Conservation (phyloP, 768 basidiomycete species). For the Lactarius indigo region DNA sequence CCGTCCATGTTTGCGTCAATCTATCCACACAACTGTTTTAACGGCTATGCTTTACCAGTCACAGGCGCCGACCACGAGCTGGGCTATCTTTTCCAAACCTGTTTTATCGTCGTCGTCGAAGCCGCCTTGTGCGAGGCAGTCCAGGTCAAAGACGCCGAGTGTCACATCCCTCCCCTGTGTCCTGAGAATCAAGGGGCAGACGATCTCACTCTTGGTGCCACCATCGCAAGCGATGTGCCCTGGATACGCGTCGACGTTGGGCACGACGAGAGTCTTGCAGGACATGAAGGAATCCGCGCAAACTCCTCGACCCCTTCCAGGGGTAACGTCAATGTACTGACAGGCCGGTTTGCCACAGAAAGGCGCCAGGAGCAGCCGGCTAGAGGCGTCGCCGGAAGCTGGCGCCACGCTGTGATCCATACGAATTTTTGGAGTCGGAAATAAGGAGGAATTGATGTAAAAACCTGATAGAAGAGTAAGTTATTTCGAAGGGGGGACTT, state of each 20-base stretch:
- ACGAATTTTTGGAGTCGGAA: conserved; percentile 45
- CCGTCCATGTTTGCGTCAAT: conserved; percentile 9
- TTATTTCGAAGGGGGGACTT: conserved; percentile 20
- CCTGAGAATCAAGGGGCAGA: conserved; percentile 62
- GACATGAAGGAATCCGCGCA: conserved; percentile 76
- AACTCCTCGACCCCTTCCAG: conserved; percentile 63
- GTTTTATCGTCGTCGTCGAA: conserved; percentile 42
- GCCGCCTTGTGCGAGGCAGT: conserved; percentile 38
- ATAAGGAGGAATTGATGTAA: conserved; percentile 67
- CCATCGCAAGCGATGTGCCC: conserved; percentile 96
- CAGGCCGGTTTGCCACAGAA: conserved; percentile 93
- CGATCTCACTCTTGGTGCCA: conserved; percentile 87
- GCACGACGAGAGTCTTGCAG: conserved; percentile 58
- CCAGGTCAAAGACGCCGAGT: conserved; percentile 45
- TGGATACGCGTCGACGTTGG: conserved; percentile 75
- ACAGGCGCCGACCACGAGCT: conserved; percentile 31
- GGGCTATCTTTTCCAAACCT: conserved; percentile 41
- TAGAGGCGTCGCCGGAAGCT: conserved; percentile 7
- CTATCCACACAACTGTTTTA: conserved; percentile 4
- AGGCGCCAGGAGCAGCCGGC: conserved; percentile 65
- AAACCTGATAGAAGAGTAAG: conserved; percentile 56
- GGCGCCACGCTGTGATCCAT: not conserved
- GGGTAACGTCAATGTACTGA: conserved; percentile 63
- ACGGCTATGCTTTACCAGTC: conserved; percentile 24
- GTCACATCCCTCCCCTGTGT: conserved; percentile 30